A percentile compares a stretch with the other conserved stretches of the same genome.
phyloP scores from a whole-genome alignment of 2,329 filamentous ascomycete species.

The Acephala macrosclerotiorum region DNA sequence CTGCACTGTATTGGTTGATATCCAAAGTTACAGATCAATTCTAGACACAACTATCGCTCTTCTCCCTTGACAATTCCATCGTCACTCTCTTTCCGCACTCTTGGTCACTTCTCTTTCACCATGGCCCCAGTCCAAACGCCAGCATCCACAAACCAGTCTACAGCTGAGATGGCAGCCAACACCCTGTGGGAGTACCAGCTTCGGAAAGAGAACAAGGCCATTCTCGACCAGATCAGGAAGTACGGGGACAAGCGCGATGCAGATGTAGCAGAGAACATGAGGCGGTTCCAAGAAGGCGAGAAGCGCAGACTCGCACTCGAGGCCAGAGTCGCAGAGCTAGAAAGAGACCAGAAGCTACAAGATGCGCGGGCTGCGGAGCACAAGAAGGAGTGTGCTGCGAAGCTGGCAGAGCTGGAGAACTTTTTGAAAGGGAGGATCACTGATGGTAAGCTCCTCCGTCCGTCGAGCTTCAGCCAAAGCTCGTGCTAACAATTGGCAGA shows the following conservation, averaged over 20 bases:
- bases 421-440: slow-evolving; percentile 1
- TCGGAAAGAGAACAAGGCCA: slow-evolving; percentile 35
- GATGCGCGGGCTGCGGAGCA: slow-evolving; percentile 16
- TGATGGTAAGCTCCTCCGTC: background rate
- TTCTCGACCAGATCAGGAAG: slow-evolving; percentile 31
- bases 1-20: background rate
- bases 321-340: slow-evolving; percentile 20
- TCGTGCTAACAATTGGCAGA: background rate
- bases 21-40: background rate
- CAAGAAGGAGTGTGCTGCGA: slow-evolving; percentile 15
- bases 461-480: background rate
- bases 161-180: slow-evolving; percentile 26
- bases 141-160: background rate
- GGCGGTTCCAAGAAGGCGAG: slow-evolving; percentile 21
- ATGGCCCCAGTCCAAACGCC: slow-evolving; percentile 8
- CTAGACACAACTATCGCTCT: background rate
- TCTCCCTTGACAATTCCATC: background rate
- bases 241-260: slow-evolving; percentile 15
- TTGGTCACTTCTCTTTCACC: background rate
- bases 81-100: background rate
- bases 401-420: slow-evolving; percentile 11
- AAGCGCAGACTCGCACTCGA: slow-evolving; percentile 25
- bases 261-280: slow-evolving; percentile 14
- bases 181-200: slow-evolving; percentile 36
- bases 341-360: slow-evolving; percentile 11